A percentile compares a stretch with the other conserved stretches of the same genome.
These are phyloP conservation scores for Trichoderma sp. DNA, from an alignment of 2,329 filamentous ascomycete species.

Conservation along the genomic window DNA sequence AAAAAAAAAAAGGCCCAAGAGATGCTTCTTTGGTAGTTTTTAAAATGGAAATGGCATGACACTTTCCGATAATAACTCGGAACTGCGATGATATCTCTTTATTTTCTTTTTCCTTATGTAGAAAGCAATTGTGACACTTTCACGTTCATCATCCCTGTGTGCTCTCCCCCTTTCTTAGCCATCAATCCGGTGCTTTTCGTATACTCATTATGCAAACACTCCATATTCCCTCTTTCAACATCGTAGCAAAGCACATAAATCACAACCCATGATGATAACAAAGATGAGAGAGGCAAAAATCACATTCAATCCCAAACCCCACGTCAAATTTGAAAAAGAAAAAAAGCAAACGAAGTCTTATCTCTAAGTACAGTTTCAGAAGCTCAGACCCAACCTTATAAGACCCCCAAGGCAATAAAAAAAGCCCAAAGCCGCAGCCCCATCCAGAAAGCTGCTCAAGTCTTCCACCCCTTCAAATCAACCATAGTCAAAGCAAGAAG, in stretches of 20 bases:
- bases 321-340: neutral
- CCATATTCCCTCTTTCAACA: neutral
- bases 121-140: slow-evolving; percentile 16
- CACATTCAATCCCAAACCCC: neutral
- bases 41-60: slow-evolving; percentile 31
- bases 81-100: slow-evolving; percentile 10
- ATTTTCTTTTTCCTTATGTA: slow-evolving; percentile 14
- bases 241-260: neutral
- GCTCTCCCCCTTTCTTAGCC: neutral
- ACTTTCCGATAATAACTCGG: slow-evolving; percentile 19
- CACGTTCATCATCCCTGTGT: neutral
- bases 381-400: neutral
- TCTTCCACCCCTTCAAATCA: neutral
- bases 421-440: neutral
- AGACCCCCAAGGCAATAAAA: neutral
- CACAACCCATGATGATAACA: neutral
- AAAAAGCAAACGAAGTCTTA: slow-evolving; percentile 2
- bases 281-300: neutral
- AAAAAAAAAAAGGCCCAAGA: slow-evolving; percentile 7
- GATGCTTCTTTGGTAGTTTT: slow-evolving; percentile 22
- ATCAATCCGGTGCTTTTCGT: neutral
- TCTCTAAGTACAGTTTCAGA: slow-evolving; percentile 8
- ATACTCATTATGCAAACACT: neutral
- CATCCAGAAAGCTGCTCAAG: neutral
- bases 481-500: neutral